phyloP scores from a whole-genome alignment of 768 basidiomycete genomes.

The Ramaria sp. region DNA sequence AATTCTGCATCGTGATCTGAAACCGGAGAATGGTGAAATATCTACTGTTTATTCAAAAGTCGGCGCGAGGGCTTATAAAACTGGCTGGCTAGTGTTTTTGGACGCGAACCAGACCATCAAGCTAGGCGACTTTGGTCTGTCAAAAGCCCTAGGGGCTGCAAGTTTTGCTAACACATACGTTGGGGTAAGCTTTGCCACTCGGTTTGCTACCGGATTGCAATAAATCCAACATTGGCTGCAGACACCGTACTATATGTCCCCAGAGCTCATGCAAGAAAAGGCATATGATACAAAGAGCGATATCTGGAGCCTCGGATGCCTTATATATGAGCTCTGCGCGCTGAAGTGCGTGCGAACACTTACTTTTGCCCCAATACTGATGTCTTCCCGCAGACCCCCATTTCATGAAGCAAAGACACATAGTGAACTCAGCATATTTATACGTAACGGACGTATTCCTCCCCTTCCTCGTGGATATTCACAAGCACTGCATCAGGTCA shows the following conservation, averaged over 20 bases:
- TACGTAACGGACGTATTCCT: constrained; percentile 85
- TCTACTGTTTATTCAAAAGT: neutral
- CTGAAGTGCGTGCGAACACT: constrained; percentile 41
- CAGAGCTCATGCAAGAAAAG: constrained; percentile 95
- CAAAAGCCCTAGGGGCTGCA: constrained; percentile 80
- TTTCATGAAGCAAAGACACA: constrained; percentile 92
- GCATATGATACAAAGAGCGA: constrained; percentile 97
- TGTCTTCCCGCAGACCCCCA: constrained; percentile 39
- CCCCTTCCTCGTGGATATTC: constrained; percentile 81
- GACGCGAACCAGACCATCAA: constrained; percentile 80
- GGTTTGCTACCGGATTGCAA: neutral
- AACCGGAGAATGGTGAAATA: constrained; percentile 90
- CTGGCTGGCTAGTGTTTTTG: constrained; percentile 60
- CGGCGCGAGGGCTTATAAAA: neutral
- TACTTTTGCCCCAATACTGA: neutral
- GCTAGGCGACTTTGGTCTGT: constrained; percentile 93
- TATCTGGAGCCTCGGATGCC: constrained; percentile 96
- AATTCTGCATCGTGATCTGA: constrained; percentile 89
- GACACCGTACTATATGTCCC: constrained; percentile 99
- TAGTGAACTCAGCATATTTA: constrained; percentile 68
- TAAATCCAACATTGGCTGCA: constrained; percentile 21
- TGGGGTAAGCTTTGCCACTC: constrained; percentile 46
- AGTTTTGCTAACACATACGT: constrained; percentile 95
- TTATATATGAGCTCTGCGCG: constrained; percentile 94
- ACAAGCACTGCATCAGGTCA: constrained; percentile 54